A percentile compares a stretch with the other conserved stretches of the same genome.
phyloP scores from a whole-genome alignment of 164 flowering plant species.

The Warburgia ugandensis region DNA sequence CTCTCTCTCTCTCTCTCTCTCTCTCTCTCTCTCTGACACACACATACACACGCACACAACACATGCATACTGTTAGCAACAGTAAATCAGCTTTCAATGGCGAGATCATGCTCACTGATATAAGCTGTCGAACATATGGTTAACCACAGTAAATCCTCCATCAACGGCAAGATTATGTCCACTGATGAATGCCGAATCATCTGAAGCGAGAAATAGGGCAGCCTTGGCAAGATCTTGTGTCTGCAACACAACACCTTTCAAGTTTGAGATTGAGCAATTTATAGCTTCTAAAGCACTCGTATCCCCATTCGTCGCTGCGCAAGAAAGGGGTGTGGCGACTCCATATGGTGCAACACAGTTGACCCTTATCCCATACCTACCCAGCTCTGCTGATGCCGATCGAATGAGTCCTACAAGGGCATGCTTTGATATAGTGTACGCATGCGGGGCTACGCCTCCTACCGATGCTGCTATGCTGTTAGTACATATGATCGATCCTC shows the following conservation, averaged over 20 bases:
- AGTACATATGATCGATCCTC: conserved; percentile 53
- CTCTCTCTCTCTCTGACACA: no score
- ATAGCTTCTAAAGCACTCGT: neutral
- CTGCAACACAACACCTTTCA: conserved; percentile 4
- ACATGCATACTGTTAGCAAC: no score
- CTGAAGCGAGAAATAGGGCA: conserved; percentile 6
- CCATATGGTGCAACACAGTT: neutral
- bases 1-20: no score
- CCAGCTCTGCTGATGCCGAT: neutral
- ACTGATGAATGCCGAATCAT: conserved; percentile 5
- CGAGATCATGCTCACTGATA: no score
- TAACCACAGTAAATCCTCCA: conserved; percentile 8
- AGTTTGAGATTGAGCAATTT: no score
- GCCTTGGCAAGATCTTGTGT: conserved; percentile 4
- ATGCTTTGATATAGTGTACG: conserved; percentile 5
- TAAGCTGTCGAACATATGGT: no score
- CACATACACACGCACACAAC: no score
- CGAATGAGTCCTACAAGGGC: conserved; percentile 1
- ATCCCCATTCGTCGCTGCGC: neutral
- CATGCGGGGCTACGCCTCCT: neutral
- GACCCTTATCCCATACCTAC: conserved; percentile 1
- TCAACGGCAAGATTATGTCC: conserved; percentile 10
- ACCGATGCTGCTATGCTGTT: conserved; percentile 41
- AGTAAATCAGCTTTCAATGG: no score
- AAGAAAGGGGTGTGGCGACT: neutral